Percentiles rank a stretch among this genome's conserved stretches.
These are phyloP conservation scores for Phoma herbarum DNA, from an alignment of 2,329 filamentous ascomycete species.

Conservation along the genomic window DNA sequence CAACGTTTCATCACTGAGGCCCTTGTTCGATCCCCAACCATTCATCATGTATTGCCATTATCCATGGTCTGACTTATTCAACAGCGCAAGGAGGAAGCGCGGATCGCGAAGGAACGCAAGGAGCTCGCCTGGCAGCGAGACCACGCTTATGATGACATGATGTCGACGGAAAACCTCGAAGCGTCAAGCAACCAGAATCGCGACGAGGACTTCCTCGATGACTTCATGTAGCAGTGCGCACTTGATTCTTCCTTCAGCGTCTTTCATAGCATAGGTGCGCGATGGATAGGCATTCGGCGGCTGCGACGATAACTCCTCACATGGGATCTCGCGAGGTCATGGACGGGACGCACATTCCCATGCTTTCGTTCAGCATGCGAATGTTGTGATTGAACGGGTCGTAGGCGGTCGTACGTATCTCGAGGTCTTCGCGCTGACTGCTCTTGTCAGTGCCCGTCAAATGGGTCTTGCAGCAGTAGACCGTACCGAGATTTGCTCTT, in stretches of 20 bases:
- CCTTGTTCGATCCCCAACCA: no score
- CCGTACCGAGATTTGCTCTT: constrained; percentile 34
- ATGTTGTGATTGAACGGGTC: constrained; percentile 74
- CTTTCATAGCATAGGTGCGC: constrained; percentile 12
- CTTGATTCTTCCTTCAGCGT: not conserved
- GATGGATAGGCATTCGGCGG: constrained; percentile 19
- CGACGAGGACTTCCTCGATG: constrained; percentile 79
- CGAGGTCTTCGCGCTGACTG: constrained; percentile 39
- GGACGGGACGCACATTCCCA: constrained; percentile 67
- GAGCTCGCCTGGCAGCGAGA: constrained; percentile 94
- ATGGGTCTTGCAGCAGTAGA: not conserved
- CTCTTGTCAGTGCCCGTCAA: constrained; percentile 12
- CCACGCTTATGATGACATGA: constrained; percentile 96
- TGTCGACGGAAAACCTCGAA: constrained; percentile 82
- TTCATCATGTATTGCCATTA: no score
- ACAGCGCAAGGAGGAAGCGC: constrained; percentile 79
- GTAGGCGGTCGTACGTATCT: constrained; percentile 55
- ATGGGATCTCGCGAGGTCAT: constrained; percentile 41
- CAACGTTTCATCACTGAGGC: not conserved
- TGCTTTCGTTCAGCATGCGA: constrained; percentile 76
- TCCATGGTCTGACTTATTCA: constrained; percentile 17
- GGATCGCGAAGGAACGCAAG: constrained; percentile 78
- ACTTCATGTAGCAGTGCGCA: constrained; percentile 66
- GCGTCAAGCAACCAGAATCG: constrained; percentile 86
- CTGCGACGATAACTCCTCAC: constrained; percentile 1